Evolutionary conservation across 2,329 filamentous ascomycete genomes (phyloP).

Genomic region (Coleophoma crateriformis): DNA sequence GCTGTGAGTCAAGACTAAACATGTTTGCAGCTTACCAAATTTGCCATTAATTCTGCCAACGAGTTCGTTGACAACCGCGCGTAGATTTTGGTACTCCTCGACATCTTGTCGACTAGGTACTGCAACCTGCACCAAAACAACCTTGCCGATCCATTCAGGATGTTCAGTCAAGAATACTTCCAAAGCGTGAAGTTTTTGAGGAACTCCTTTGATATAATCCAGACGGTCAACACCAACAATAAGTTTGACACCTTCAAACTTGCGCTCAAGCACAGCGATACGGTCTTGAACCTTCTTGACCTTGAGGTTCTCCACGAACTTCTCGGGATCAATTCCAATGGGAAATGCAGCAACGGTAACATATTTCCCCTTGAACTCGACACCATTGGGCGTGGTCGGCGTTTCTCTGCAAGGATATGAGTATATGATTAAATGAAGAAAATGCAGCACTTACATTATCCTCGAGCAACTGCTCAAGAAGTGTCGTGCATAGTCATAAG

Average conservation of each 20-base stretch:
- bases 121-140: slow-evolving; percentile 92
- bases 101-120: slow-evolving; percentile 94
- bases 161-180: slow-evolving; percentile 97
- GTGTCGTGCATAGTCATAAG: slow-evolving; percentile 97
- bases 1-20: not conserved
- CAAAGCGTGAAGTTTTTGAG: slow-evolving; percentile 92
- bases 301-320: slow-evolving; percentile 84
- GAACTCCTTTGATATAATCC: slow-evolving; percentile 98
- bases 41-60: slow-evolving; percentile 96
- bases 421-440: not conserved
- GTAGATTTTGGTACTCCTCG: slow-evolving; percentile 94
- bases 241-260: slow-evolving; percentile 93
- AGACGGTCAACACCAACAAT: slow-evolving; percentile 95
- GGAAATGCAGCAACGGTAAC: slow-evolving; percentile 93
- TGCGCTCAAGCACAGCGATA: slow-evolving; percentile 77
- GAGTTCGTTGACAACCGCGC: slow-evolving; percentile 92
- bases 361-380: slow-evolving; percentile 83
- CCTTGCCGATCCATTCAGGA: slow-evolving; percentile 96
- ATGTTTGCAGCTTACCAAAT: slow-evolving; percentile 51
- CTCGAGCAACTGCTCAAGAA: slow-evolving; percentile 96
- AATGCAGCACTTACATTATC: slow-evolving; percentile 57
- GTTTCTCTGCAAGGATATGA: slow-evolving; percentile 41
- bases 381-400: slow-evolving; percentile 83
- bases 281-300: slow-evolving; percentile 82
- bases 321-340: slow-evolving; percentile 96